Conservation (phyloP, 2,329 filamentous ascomycete species). For the Westerdykella aurantiaca region DNA sequence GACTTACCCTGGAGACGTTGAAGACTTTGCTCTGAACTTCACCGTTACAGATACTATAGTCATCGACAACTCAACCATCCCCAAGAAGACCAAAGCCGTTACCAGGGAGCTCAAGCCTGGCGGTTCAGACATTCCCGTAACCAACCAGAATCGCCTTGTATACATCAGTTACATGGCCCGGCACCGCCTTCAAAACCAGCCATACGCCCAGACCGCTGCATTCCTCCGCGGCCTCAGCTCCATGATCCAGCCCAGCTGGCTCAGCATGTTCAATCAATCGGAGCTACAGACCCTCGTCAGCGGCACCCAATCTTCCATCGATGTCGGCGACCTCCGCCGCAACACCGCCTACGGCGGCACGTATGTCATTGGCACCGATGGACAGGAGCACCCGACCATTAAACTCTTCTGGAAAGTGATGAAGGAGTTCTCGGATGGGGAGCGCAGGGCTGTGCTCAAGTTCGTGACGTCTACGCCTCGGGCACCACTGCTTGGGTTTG, state of each 20-base stretch:
- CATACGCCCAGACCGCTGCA: conserved; percentile 72
- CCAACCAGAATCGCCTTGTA: conserved; percentile 85
- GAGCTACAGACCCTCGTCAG: conserved; percentile 92
- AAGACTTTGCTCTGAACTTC: conserved; percentile 79
- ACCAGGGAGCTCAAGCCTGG: conserved; percentile 71
- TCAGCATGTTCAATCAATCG: conserved; percentile 97
- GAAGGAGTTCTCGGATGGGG: conserved; percentile 64
- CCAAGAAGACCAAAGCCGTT: conserved; percentile 51
- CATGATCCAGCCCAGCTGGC: conserved; percentile 88
- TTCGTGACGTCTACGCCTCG: conserved; percentile 93
- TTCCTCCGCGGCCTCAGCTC: conserved; percentile 80
- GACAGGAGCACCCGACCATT: conserved; percentile 77
- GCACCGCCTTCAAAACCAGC: conserved; percentile 78
- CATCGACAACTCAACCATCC: conserved; percentile 25
- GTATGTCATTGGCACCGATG: conserved; percentile 85
- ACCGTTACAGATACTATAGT: conserved; percentile 69
- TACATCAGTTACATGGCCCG: conserved; percentile 90
- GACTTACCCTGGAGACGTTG: conserved; percentile 75
- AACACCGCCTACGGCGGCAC: conserved; percentile 86
- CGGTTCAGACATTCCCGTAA: conserved; percentile 73
- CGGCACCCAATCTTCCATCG: conserved; percentile 78
- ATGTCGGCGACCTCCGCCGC: conserved; percentile 74
- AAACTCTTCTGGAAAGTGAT: conserved; percentile 89
- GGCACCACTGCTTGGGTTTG: conserved; percentile 83
- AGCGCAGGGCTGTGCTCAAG: conserved; percentile 81